Percentiles rank a stretch among this genome's conserved stretches.
phyloP scores from a whole-genome alignment of 2,329 filamentous ascomycete genomes.

The Alternaria conjuncta region DNA sequence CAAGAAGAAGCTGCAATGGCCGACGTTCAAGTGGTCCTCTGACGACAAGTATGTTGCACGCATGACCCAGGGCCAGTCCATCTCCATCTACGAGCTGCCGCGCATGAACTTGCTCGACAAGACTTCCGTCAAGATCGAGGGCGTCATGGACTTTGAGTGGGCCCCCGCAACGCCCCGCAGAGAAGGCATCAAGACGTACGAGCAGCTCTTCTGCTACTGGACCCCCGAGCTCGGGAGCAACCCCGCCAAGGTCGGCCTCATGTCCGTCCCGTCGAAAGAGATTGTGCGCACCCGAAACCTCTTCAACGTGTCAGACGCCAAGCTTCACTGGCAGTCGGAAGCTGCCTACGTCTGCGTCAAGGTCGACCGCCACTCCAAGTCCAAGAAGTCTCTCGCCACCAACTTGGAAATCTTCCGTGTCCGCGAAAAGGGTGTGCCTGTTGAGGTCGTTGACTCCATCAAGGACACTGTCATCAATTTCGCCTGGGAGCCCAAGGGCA shows the following conservation, averaged over 20 bases:
- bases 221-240: constrained; percentile 98
- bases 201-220: constrained; percentile 98
- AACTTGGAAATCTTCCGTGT: constrained; percentile 99
- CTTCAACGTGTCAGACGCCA: constrained; percentile 97
- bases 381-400: constrained; percentile 96
- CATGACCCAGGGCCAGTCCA: constrained; percentile 84
- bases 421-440: constrained; percentile 95
- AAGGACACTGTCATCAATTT: constrained; percentile 99
- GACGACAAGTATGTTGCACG: constrained; percentile 97
- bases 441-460: constrained; percentile 96
- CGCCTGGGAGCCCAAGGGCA: constrained; percentile 97
- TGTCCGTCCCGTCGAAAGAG: constrained; percentile 95
- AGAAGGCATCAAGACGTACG: constrained; percentile 86
- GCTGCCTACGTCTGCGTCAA: constrained; percentile 95
- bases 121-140: constrained; percentile 93
- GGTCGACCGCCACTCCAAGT: constrained; percentile 98
- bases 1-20: constrained; percentile 97
- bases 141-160: constrained; percentile 98
- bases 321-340: constrained; percentile 98
- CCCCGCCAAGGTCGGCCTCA: constrained; percentile 93
- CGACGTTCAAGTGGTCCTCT: constrained; percentile 98
- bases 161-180: constrained; percentile 81
- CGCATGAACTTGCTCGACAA: constrained; percentile 91
- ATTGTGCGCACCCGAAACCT: constrained; percentile 93
- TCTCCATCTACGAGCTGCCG: constrained; percentile 89